Conservation (phyloP, 1,139 yeast genomes). For the Taiozyma sp. region DNA sequence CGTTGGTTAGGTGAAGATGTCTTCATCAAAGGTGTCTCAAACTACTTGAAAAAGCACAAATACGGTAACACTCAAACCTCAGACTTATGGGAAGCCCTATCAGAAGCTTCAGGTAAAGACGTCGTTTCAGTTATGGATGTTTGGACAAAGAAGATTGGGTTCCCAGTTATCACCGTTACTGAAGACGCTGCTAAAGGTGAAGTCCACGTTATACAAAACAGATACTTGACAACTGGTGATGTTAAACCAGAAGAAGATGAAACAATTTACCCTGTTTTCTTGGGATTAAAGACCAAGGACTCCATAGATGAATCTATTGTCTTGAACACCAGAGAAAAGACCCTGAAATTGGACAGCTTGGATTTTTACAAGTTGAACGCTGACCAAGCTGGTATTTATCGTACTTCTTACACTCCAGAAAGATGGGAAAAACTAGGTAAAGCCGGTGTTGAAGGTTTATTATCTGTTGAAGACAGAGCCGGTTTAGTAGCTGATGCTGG, state of each 20-base stretch:
- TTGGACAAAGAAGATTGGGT: conserved; percentile 84
- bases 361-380: conserved; percentile 77
- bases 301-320: conserved; percentile 64
- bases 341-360: conserved; percentile 38
- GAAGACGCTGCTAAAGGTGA: conserved; percentile 38
- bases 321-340: conserved; percentile 50
- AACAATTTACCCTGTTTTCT: conserved; percentile 77
- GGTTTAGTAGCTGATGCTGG: conserved; percentile 84
- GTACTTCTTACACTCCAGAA: conserved; percentile 71
- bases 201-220: conserved; percentile 59
- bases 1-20: conserved; percentile 62
- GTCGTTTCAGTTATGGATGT: conserved; percentile 67
- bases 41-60: conserved; percentile 60
- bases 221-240: conserved; percentile 79
- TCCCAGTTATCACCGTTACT: conserved; percentile 68
- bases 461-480: conserved; percentile 79
- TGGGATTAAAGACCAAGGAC: conserved; percentile 64
- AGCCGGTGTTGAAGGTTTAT: conserved; percentile 60
- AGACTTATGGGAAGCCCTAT: conserved; percentile 76
- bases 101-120: conserved; percentile 72
- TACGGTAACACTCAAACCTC: conserved; percentile 75
- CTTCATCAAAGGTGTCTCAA: conserved; percentile 67
- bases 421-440: conserved; percentile 73
- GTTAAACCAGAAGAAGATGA: conserved; percentile 67
- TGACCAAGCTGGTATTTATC: conserved; percentile 78